Evolutionary conservation across 2,329 filamentous ascomycete species (phyloP), one percentile per base, ranked within the genome.

Genomic region (Clarireedia hainanense): DNA sequence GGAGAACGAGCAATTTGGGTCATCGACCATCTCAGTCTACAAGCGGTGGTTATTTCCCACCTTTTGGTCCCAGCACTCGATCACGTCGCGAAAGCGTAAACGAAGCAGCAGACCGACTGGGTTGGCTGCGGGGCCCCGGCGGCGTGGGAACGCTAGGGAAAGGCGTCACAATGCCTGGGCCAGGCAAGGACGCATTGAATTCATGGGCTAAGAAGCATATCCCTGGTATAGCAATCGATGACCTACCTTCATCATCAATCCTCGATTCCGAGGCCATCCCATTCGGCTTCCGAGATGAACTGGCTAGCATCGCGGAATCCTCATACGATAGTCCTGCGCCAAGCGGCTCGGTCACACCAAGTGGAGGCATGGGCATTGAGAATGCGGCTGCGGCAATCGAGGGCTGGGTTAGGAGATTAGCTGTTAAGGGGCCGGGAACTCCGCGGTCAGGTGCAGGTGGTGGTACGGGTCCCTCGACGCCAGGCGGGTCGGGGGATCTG

Each of bases 361-460:
- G 78, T 47, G 76, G 79, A 1, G 51, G 55, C 15, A 72, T 73
- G 1, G 73, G 76, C 6, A 74, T 97, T 2, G 91, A 96, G 65
- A 88, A 91, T 60, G 85, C 95, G 9, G 91, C 91, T 1, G 87
- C 89, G 5, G 86, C 88, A 2, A 85, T 97, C 30, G 94, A 97
- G 72, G 87, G 85, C 1, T 99, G 94, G 91, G 76, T 97, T 57
- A 80, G 91, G 58, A 89, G 90, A 60, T 84, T 95, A 39, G 89
- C 90, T 58, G 76, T 79, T 5, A 85, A 85, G 66, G 77, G 80
- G 20, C 76, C 78, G 0, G 64, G 72, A 24, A 80, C 79, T n/a
- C 78, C 79, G n/a, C 36, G n/a, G 34, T 37, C n/a, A 6, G 20
- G 20, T 24, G 42, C 17, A 6, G 39, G 39, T 42, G 5, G 12